These are phyloP conservation scores for Xylaria grammica DNA, from an alignment of 495 filamentous ascomycete species.

Conservation along the genomic window DNA sequence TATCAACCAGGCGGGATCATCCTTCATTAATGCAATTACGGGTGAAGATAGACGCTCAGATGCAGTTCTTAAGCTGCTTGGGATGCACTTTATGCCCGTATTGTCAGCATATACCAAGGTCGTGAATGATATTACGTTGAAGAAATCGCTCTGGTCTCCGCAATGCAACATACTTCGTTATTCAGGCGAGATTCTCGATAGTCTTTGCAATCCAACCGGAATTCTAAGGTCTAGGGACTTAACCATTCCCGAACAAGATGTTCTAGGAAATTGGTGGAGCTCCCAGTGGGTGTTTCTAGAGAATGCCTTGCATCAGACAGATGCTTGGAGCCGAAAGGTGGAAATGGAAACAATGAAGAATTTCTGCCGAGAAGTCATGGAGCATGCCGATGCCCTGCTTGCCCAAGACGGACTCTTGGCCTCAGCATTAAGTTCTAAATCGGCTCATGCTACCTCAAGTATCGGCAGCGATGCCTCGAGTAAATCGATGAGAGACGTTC, in stretches of 20 bases:
- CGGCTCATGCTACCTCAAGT: conserved; percentile 47
- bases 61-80: conserved; percentile 72
- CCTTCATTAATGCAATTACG: conserved; percentile 80
- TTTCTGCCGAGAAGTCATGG: conserved; percentile 91
- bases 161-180: conserved; percentile 39
- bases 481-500: conserved; percentile 57
- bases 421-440: conserved; percentile 60
- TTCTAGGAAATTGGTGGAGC: conserved; percentile 78
- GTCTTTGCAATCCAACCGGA: conserved; percentile 83
- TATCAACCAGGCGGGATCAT: conserved; percentile 75
- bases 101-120: conserved; percentile 44
- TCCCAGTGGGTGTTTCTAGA: conserved; percentile 77
- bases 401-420: conserved; percentile 80
- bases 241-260: conserved; percentile 63
- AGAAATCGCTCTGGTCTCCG: conserved; percentile 50
- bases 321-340: conserved; percentile 72
- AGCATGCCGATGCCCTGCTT: conserved; percentile 85
- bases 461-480: conserved; percentile 49
- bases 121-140: conserved; percentile 59
- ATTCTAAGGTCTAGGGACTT: conserved; percentile 71
- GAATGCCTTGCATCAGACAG: conserved; percentile 81
- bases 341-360: conserved; percentile 82
- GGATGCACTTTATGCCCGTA: conserved; percentile 57
- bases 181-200: conserved; percentile 72
- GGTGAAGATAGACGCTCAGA: conserved; percentile 71